Conservation (phyloP, 768 basidiomycete species). For the Termitomyces sp. region DNA sequence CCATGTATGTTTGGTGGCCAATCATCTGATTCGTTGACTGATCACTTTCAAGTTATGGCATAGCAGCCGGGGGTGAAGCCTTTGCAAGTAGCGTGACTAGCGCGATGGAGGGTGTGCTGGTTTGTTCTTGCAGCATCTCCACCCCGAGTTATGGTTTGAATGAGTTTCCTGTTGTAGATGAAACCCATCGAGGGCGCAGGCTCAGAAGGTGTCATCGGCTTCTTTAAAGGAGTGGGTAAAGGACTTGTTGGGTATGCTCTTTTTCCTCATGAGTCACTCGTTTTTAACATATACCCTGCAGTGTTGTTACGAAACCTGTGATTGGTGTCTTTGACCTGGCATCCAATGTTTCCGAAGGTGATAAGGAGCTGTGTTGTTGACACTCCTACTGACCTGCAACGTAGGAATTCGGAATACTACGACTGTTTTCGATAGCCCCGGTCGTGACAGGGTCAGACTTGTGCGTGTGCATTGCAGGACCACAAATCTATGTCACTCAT, state of each 20-base stretch:
- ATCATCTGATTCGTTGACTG: not conserved
- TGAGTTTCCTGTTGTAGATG: constrained; percentile 47
- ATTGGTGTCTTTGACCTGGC: constrained; percentile 97
- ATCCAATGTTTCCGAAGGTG: constrained; percentile 91
- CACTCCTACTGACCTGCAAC: not conserved
- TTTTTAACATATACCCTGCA: constrained; percentile 24
- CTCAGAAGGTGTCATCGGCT: constrained; percentile 88
- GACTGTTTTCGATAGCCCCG: constrained; percentile 92
- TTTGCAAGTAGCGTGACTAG: constrained; percentile 92
- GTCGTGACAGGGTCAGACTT: constrained; percentile 81
- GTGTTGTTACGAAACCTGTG: constrained; percentile 93
- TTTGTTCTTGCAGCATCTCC: constrained; percentile 27
- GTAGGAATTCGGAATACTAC: constrained; percentile 96
- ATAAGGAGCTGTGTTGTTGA: not conserved
- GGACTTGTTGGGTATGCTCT: constrained; percentile 81
- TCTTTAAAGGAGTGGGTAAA: constrained; percentile 97
- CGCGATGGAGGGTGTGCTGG: constrained; percentile 93
- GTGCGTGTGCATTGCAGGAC: constrained; percentile 29
- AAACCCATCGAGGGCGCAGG: constrained; percentile 98
- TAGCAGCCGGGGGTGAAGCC: constrained; percentile 91
- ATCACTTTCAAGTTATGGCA: constrained; percentile 70
- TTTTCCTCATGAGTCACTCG: not conserved
- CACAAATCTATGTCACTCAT: not conserved
- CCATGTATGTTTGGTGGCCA: constrained; percentile 59
- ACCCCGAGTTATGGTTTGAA: not conserved